phyloP scores from a whole-genome alignment of 2,329 filamentous ascomycete species.

The Exophiala calicioides region DNA sequence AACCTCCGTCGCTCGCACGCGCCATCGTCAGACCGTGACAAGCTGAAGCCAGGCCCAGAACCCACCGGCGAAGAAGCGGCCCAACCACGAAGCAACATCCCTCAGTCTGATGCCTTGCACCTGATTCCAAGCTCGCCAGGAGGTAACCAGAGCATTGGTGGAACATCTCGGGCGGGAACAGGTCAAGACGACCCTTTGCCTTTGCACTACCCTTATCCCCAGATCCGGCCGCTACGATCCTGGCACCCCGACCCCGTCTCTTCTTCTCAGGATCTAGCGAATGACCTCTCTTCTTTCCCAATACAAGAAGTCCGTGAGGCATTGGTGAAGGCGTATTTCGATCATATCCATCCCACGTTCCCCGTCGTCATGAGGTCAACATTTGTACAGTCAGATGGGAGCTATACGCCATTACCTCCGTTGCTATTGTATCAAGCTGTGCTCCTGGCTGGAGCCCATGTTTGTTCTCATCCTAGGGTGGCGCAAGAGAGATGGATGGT shows the following conservation, averaged over 20 bases:
- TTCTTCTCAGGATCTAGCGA: background rate
- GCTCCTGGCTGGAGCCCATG: slow-evolving; percentile 55
- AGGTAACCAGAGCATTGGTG: too few species aligned
- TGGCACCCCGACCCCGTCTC: background rate
- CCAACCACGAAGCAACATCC: too few species aligned
- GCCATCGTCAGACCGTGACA: background rate
- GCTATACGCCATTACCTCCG: slow-evolving; percentile 47
- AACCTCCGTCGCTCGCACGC: background rate
- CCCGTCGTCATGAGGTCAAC: slow-evolving; percentile 55
- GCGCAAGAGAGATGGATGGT: slow-evolving; percentile 42
- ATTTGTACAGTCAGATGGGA: slow-evolving; percentile 54
- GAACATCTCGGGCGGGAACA: background rate
- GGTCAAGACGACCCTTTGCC: background rate
- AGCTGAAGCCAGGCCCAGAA: background rate
- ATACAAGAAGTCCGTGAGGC: slow-evolving; percentile 35
- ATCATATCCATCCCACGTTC: slow-evolving; percentile 53
- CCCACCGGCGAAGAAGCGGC: too few species aligned
- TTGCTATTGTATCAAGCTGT: slow-evolving; percentile 54
- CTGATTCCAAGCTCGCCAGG: too few species aligned
- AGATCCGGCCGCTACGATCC: background rate
- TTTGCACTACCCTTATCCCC: slow-evolving; percentile 1
- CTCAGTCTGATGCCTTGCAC: too few species aligned
- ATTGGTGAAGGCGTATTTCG: slow-evolving; percentile 54
- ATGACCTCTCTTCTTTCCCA: background rate
- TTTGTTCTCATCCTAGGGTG: slow-evolving; percentile 40